phyloP scores from a whole-genome alignment of 768 basidiomycete species.

The Suillus americanus region DNA sequence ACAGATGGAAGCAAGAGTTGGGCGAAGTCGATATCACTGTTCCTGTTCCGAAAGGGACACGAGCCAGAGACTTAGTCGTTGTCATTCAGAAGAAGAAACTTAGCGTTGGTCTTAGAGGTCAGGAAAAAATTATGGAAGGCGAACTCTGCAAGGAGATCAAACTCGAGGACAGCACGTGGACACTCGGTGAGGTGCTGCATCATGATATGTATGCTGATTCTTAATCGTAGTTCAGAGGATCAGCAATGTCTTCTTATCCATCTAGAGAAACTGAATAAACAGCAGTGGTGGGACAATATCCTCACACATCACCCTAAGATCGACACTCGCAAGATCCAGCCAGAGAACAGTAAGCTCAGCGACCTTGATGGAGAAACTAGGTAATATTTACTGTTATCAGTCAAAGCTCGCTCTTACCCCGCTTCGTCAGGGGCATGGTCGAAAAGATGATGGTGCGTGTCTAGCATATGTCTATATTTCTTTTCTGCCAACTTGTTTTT shows the following conservation, averaged over 20 bases:
- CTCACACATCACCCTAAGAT: conserved; percentile 94
- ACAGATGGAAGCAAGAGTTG: conserved; percentile 88
- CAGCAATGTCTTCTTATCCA: conserved; percentile 70
- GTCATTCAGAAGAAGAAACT: conserved; percentile 81
- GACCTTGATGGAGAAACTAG: conserved; percentile 96
- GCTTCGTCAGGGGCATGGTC: conserved; percentile 77
- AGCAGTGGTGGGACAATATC: conserved; percentile 98
- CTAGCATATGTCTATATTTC: neutral
- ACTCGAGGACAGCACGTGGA: conserved; percentile 97
- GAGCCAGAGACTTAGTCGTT: conserved; percentile 72
- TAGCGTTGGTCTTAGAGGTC: conserved; percentile 79
- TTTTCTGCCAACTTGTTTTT: conserved; percentile 2
- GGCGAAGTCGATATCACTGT: conserved; percentile 82
- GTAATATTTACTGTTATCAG: conserved; percentile 34
- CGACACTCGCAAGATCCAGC: conserved; percentile 94
- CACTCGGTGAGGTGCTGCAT: conserved; percentile 62
- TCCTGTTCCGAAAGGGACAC: conserved; percentile 85
- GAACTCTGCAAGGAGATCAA: conserved; percentile 93
- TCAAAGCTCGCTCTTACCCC: conserved; percentile 3
- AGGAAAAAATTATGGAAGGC: conserved; percentile 84
- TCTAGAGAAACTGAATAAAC: conserved; percentile 83
- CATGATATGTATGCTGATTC: neutral
- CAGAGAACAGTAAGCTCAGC: conserved; percentile 92
- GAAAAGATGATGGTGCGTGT: conserved; percentile 99
- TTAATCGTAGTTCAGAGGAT: conserved; percentile 59